Base-by-base conservation (phyloP, 306 rosid species). In the Casuarina glauca region DNA sequence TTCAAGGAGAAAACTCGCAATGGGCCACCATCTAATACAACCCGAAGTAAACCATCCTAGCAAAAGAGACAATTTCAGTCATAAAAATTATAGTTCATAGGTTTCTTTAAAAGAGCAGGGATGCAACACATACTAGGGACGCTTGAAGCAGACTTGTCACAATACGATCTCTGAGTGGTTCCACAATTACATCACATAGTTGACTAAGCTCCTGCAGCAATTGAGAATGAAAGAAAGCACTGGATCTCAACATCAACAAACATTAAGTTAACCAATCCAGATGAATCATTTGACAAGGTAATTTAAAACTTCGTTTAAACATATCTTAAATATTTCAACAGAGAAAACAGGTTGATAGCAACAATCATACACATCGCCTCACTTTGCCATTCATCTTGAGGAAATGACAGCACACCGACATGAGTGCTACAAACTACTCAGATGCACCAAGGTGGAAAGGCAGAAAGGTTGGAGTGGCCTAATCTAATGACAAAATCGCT, bases 121-220 rank as follows among this genome's bases (percentile, higher is more conserved):
- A 41, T 67, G 60, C 73, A 82, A 75, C 76, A 82, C 80, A 69
- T 68, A 93, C 99, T 93, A 95, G 84, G 62, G 99, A 87, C 57
- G 99, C 99, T 77, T 95, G 99, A 88, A 95, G 99, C 75, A 95
- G 97, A 87, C 99, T 93, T 19, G 97, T 95, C 86, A 95, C 99
- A 49, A 95, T 82, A 70, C 88, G 97, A 85, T 95, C 99, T 86
- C 99, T 85, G 61, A 95, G 97, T 71, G 99, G 96, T 83, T 95
- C 99, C 82, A 93, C 97, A 57, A 95, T 91, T 81, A 93, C 84
- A 82, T 82, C 92, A 77, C 99, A 95, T 26, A 95, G 91, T 78
- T 88, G 92, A 85, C 86, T 83, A 78, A 95, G 99, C 83, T 91
- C 96, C 99, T 95, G 88, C 51, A 84, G 41, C 17, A 58, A 69